Evolutionary conservation across 257 asterid genomes (phyloP), one percentile per base, ranked within the genome.

Genomic region (Rehmannia glutinosa): DNA sequence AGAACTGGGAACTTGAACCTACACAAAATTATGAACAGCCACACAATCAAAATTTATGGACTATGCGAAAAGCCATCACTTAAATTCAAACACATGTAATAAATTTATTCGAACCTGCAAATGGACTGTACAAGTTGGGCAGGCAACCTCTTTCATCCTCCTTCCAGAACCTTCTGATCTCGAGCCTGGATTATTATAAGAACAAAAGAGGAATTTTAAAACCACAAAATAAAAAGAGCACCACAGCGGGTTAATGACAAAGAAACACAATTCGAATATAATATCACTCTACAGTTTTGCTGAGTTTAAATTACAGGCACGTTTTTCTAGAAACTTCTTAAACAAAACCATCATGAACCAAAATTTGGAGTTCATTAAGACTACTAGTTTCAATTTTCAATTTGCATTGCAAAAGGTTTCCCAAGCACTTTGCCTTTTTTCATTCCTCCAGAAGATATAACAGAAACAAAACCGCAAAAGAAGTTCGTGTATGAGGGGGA

Each of bases 81-180:
- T 21, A 36, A 66, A 16, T 12, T 63, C 28, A 36, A 62, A 12
- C 3, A 24, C 38, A 11, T 11, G 19, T 64, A 17, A 32, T 35
- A 53, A 76, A 68, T 6, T 6, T 20, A 35, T 5, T 8, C 13
- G 50, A 50, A 92, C 98, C 98, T 89, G 98, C 70, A 89, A 76
- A 80, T 89, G 97, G 57, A 89, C 98, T 55, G 98, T 92, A 73
- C 97, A 89, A 39, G 98, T 92, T 60, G 98, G 98, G 84, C 97
- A 92, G 38, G 98, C 98, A 46, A 92, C 97, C 82, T 92, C 98
- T 77, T 89, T 89, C 97, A 86, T 87, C 80, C 90, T 80, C 77
- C 55, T 87, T 49, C 91, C 89, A 24, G 87, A 82, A 45, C 78
- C 66, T 5, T 81, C 84, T 50, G 97, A 84, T 74, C 82, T 76